A percentile compares a stretch with the other conserved stretches of the same genome.
Evolutionary conservation across 352 stramenopile genomes (phyloP).

Genomic region (Phytophthora pini): DNA sequence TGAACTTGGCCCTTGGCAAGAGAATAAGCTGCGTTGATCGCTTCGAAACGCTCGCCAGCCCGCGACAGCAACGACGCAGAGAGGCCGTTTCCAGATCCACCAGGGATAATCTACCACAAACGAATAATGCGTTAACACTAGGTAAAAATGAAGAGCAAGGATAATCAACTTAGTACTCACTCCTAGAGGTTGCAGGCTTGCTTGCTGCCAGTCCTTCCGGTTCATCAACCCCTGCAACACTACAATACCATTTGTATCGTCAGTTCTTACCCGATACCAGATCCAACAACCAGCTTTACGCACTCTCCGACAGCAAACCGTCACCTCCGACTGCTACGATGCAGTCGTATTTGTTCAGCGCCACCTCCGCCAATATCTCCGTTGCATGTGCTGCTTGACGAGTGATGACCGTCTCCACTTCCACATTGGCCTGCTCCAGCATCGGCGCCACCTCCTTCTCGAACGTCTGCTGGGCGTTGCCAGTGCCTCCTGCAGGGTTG

Average conservation of each 20-base stretch:
- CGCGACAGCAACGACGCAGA: slow-evolving; percentile 57
- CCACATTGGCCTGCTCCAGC: slow-evolving; percentile 62
- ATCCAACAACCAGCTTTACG: slow-evolving; percentile 10
- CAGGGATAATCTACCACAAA: slow-evolving; percentile 46
- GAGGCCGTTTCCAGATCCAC: slow-evolving; percentile 74
- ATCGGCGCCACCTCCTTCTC: slow-evolving; percentile 57
- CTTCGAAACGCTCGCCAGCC: slow-evolving; percentile 53
- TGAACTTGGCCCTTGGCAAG: slow-evolving; percentile 69
- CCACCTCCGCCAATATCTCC: slow-evolving; percentile 48
- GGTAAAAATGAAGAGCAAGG: neutral
- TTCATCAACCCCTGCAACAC: slow-evolving; percentile 80
- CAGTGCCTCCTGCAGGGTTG: slow-evolving; percentile 68
- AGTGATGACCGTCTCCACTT: slow-evolving; percentile 61
- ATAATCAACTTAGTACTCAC: slow-evolving; percentile 33
- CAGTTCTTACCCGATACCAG: slow-evolving; percentile 6
- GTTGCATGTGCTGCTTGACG: slow-evolving; percentile 62
- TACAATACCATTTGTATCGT: slow-evolving; percentile 29
- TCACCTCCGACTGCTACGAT: slow-evolving; percentile 74
- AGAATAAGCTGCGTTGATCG: slow-evolving; percentile 65
- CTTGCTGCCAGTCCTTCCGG: slow-evolving; percentile 64
- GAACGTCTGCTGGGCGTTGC: slow-evolving; percentile 60
- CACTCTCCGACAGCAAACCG: slow-evolving; percentile 73
- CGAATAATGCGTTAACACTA: slow-evolving; percentile 2
- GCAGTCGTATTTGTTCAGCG: slow-evolving; percentile 65
- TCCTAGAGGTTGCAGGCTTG: slow-evolving; percentile 56